A percentile compares a stretch with the other conserved stretches of the same genome.
These are phyloP conservation scores for Beauveria rudraprayagi DNA, from an alignment of 2,329 filamentous ascomycete species.

Conservation along the genomic window DNA sequence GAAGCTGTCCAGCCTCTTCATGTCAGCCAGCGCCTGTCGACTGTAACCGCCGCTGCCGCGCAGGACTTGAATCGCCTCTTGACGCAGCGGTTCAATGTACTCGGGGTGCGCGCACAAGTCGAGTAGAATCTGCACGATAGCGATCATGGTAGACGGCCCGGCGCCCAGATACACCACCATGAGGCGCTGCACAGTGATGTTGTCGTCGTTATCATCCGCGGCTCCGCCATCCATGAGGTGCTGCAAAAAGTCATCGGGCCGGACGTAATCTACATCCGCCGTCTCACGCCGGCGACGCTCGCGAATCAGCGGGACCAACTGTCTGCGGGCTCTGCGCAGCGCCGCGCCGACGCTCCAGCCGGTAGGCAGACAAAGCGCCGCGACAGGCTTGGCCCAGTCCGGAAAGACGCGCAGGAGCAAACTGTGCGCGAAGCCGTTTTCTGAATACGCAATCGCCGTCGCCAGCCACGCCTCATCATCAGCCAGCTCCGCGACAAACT, in stretches of 20 bases:
- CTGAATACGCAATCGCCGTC: neutral
- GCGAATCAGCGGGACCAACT: neutral
- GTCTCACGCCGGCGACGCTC: constrained; percentile 4
- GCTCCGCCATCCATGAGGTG: constrained; percentile 6
- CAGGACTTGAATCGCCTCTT: constrained; percentile 31
- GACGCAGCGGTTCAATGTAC: constrained; percentile 30
- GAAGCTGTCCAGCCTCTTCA: constrained; percentile 33
- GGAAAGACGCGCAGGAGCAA: constrained; percentile 5
- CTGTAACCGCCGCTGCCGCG: constrained; percentile 24
- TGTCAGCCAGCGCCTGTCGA: constrained; percentile 28
- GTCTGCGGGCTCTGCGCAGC: neutral
- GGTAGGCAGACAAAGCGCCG: neutral
- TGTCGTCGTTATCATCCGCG: neutral
- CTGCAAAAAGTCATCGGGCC: neutral
- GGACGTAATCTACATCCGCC: neutral
- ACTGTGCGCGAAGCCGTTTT: constrained; percentile 3
- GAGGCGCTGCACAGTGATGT: constrained; percentile 1
- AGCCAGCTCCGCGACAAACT: constrained; percentile 2
- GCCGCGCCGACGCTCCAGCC: neutral
- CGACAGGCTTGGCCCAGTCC: neutral
- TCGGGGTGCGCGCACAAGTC: constrained; percentile 32
- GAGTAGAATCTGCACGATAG: constrained; percentile 24
- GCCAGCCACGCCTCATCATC: neutral
- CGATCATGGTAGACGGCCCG: neutral
- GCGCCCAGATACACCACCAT: constrained; percentile 6